Evolutionary conservation across 2,329 filamentous ascomycete species (phyloP).

Genomic region (Phaeophleospora eucalypticola): DNA sequence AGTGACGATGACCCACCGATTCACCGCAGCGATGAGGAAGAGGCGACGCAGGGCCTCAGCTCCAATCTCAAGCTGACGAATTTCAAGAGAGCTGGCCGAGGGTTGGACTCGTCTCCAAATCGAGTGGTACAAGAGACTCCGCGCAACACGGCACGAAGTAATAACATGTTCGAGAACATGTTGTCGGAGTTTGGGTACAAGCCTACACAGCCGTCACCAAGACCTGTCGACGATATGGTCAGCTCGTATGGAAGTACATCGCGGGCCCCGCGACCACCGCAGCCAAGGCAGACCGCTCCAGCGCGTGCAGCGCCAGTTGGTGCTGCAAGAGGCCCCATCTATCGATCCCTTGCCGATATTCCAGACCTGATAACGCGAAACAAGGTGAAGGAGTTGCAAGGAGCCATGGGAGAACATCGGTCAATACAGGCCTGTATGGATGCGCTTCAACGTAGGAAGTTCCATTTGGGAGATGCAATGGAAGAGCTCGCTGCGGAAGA

Average conservation of each 20-base stretch:
- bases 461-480: constrained; percentile 55
- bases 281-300: constrained; percentile 11
- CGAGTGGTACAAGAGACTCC: constrained; percentile 29
- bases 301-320: constrained; percentile 8
- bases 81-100: constrained; percentile 45
- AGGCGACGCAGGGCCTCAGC: constrained; percentile 37
- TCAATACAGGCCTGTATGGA: constrained; percentile 37
- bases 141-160: constrained; percentile 1
- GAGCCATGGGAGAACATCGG: constrained; percentile 10
- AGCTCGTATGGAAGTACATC: constrained; percentile 36
- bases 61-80: constrained; percentile 60
- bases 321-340: constrained; percentile 27
- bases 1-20: constrained; percentile 47
- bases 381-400: constrained; percentile 52
- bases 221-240: constrained; percentile 39
- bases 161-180: constrained; percentile 20
- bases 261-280: constrained; percentile 19
- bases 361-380: constrained; percentile 45
- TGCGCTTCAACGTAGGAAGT: constrained; percentile 48
- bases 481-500: constrained; percentile 42
- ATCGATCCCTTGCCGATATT: constrained; percentile 49
- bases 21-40: constrained; percentile 28
- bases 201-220: constrained; percentile 2
- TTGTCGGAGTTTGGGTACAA: constrained; percentile 26
- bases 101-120: constrained; percentile 31